Evolutionary conservation across 176 grass and related monocot genomes (phyloP), one percentile per base, ranked within the genome.

Genomic region (Puya raimondii): DNA sequence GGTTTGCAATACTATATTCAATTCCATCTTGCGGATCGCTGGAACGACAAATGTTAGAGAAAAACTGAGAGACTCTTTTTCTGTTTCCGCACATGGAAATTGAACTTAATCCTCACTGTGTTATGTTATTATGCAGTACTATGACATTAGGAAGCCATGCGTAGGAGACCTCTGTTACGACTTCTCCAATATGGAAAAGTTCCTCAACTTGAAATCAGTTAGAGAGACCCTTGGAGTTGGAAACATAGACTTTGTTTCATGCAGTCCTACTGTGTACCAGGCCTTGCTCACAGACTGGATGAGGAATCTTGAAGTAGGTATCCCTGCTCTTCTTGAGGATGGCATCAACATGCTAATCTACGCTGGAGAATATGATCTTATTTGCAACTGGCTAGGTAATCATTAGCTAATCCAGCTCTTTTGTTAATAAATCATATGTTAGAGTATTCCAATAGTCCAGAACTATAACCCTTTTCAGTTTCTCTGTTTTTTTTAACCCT

Each of bases 281-380:
- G 92, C 92, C 48, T 84, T 96, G 88, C 51, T 96, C 12, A 72
- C 80, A 53, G 88, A 96, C 77, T 91, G 86, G 85, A 91, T 96
- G 92, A 86, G 88, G 78, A 91, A 96, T 68, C 83, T 96, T 79
- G 88, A 96, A 88, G 83, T 91, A 51, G 92, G 91, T 67, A 91
- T 96, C 73, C 92, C 88, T 48, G 75, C 90, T 42, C 88, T 96
- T 66, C 88, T 96, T 74, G 88, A 96, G 77, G 84, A 84, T 20
- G 64, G 87, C 25, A 86, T 96, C 66, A 84, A 88, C 72, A 75
- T 96, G 16, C 75, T 96, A 48, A 77, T 96, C 68, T 96, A 91
- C 80, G 92, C 91, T 61, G 91, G 91, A 54, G 91, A 96, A 70
- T 96, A 96, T 73, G 91, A 96, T 77, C 91, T 96, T 64, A 96